Percentiles rank a stretch among this genome's conserved stretches.
These are phyloP conservation scores for Yamadazyma phyllophila DNA, from an alignment of 805 yeast genomes.

Conservation along the genomic window DNA sequence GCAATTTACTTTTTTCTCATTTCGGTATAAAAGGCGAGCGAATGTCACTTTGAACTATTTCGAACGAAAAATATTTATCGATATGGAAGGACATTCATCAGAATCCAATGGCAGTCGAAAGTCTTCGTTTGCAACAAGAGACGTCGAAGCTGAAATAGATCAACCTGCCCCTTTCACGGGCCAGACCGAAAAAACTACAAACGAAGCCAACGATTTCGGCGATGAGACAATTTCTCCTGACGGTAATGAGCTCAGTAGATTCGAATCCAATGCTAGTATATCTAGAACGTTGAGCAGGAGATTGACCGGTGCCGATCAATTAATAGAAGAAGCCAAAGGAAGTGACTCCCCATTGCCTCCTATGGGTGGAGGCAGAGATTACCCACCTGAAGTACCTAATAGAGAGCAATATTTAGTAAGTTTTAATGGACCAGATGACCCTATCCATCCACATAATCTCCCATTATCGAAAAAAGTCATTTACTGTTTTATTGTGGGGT, in stretches of 20 bases:
- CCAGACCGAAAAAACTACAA: background rate
- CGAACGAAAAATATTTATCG: background rate
- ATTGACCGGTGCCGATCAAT: constrained; percentile 27
- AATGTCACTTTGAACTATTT: background rate
- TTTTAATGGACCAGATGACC: constrained; percentile 78
- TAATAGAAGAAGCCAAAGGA: constrained; percentile 25
- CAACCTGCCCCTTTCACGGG: constrained; percentile 4
- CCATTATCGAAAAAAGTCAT: constrained; percentile 28
- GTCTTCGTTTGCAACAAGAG: constrained; percentile 3
- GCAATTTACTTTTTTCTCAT: constrained; percentile 1
- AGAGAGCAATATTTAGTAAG: constrained; percentile 60
- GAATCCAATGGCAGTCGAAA: constrained; percentile 4
- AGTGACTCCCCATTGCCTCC: constrained; percentile 30
- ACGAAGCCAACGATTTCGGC: constrained; percentile 3
- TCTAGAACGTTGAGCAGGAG: constrained; percentile 22
- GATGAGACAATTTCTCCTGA: constrained; percentile 11
- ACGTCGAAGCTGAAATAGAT: constrained; percentile 2
- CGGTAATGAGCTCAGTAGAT: constrained; percentile 23
- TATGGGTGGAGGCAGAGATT: constrained; percentile 68
- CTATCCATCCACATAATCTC: constrained; percentile 81
- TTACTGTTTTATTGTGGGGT: constrained; percentile 26
- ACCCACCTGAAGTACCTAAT: constrained; percentile 60
- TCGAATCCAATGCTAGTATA: constrained; percentile 21
- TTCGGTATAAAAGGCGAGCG: background rate
- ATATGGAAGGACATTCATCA: constrained; percentile 4